phyloP scores from a whole-genome alignment of 2,329 filamentous ascomycete species.

The Colletotrichum musae region DNA sequence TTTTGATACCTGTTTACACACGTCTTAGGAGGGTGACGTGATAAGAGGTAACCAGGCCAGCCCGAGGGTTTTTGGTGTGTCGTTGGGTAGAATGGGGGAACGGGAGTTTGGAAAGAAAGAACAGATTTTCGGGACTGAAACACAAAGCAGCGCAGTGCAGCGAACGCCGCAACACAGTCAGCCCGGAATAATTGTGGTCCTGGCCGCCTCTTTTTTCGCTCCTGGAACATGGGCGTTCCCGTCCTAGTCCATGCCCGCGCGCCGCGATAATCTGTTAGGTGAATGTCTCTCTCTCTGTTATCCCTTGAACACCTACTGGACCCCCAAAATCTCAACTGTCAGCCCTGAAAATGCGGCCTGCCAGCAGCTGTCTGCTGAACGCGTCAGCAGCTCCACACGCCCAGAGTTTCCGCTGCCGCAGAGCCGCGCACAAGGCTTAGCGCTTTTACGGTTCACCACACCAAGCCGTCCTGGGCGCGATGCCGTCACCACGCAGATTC shows the following conservation, averaged over 20 bases:
- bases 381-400: constrained; percentile 38
- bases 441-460: no score
- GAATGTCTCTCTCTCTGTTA: constrained; percentile 1
- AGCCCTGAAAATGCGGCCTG: not conserved
- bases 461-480: no score
- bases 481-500: no score
- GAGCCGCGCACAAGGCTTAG: constrained; percentile 39
- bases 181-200: not conserved
- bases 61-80: not conserved
- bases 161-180: not conserved
- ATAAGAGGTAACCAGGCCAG: no score
- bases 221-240: constrained; percentile 30
- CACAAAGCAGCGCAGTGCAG: no score
- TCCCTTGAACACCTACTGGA: no score
- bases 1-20: not conserved
- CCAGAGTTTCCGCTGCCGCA: constrained; percentile 37
- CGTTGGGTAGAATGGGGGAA: not conserved
- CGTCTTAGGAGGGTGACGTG: constrained; percentile 5
- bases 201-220: not conserved
- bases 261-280: not conserved
- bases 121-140: constrained; percentile 13
- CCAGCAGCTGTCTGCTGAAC: constrained; percentile 22
- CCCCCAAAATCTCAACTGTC: not conserved
- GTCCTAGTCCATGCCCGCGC: constrained; percentile 1
- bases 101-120: not conserved